A percentile compares a stretch with the other conserved stretches of the same genome.
phyloP scores from a whole-genome alignment of 495 filamentous ascomycete species.

The Opeltia flavorubescens region DNA sequence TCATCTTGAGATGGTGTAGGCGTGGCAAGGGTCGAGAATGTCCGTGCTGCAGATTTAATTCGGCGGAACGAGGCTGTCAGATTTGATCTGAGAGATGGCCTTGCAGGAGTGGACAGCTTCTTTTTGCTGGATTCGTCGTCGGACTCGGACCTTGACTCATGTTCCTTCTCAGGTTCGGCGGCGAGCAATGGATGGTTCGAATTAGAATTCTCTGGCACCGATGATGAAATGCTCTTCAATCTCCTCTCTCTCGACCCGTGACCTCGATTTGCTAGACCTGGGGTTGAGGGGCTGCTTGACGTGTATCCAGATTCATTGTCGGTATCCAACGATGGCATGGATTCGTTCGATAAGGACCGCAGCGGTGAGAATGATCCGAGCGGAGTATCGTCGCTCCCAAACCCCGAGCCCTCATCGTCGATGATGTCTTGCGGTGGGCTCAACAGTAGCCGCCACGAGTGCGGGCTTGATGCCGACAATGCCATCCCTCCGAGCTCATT shows the following conservation, averaged over 20 bases:
- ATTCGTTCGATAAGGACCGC: slow-evolving; percentile 44
- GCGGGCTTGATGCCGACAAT: slow-evolving; percentile 12
- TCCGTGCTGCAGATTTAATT: slow-evolving; percentile 70
- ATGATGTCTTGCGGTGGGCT: slow-evolving; percentile 29
- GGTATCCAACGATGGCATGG: slow-evolving; percentile 45
- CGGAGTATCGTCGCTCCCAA: slow-evolving; percentile 26
- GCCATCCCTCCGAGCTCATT: background rate
- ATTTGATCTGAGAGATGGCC: slow-evolving; percentile 73
- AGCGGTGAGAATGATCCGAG: slow-evolving; percentile 26
- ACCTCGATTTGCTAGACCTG: slow-evolving; percentile 24
- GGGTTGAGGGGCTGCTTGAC: slow-evolving; percentile 26
- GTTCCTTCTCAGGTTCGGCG: slow-evolving; percentile 21
- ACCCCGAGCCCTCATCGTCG: slow-evolving; percentile 22
- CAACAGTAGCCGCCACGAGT: slow-evolving; percentile 27
- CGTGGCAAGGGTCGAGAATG: slow-evolving; percentile 61
- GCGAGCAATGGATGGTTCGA: slow-evolving; percentile 42
- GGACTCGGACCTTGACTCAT: slow-evolving; percentile 5
- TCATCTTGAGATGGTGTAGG: slow-evolving; percentile 58
- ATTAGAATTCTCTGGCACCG: slow-evolving; percentile 32
- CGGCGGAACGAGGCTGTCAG: slow-evolving; percentile 82
- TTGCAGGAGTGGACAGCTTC: background rate
- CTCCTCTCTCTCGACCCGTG: slow-evolving; percentile 28
- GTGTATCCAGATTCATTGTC: slow-evolving; percentile 29
- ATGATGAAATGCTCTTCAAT: slow-evolving; percentile 28
- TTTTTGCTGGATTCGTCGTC: slow-evolving; percentile 3